Evolutionary conservation across 306 rosid species (phyloP).

Genomic region (Carpinus viminea): DNA sequence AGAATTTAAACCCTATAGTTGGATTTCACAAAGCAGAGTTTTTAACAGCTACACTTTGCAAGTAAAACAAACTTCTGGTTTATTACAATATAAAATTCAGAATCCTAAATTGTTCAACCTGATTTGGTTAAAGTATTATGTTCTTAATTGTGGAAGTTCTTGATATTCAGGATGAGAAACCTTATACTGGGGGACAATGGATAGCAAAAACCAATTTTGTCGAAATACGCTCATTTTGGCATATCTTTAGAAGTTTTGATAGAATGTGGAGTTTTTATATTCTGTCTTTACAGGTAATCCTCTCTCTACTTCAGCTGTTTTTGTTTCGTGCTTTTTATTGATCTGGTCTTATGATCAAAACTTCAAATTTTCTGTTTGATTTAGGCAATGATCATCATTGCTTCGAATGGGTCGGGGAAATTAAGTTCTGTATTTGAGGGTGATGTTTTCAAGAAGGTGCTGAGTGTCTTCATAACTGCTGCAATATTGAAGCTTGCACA

Average conservation of each 20-base stretch:
- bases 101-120: slow-evolving; percentile 3
- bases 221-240: slow-evolving; percentile 93
- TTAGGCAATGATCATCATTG: slow-evolving; percentile 92
- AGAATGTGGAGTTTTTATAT: slow-evolving; percentile 97
- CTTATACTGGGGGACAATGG: slow-evolving; percentile 45
- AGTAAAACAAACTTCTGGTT: not conserved
- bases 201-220: slow-evolving; percentile 85
- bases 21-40: not conserved
- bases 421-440: slow-evolving; percentile 64
- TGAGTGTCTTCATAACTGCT: slow-evolving; percentile 94
- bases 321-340: slow-evolving; percentile 19
- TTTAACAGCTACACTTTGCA: not conserved
- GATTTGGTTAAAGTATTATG: slow-evolving; percentile 15
- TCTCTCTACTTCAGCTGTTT: slow-evolving; percentile 20
- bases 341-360: slow-evolving; percentile 26
- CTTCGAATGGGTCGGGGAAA: slow-evolving; percentile 76
- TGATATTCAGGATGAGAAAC: slow-evolving; percentile 52
- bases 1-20: not conserved
- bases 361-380: slow-evolving; percentile 33
- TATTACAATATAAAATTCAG: not conserved
- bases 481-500: slow-evolving; percentile 92
- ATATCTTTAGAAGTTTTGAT: slow-evolving; percentile 90
- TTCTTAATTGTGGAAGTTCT: slow-evolving; percentile 18
- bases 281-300: slow-evolving; percentile 76
- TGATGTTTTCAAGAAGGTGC: slow-evolving; percentile 82